phyloP scores from a whole-genome alignment of 768 basidiomycete species.

The Guyanaporus albipodus region DNA sequence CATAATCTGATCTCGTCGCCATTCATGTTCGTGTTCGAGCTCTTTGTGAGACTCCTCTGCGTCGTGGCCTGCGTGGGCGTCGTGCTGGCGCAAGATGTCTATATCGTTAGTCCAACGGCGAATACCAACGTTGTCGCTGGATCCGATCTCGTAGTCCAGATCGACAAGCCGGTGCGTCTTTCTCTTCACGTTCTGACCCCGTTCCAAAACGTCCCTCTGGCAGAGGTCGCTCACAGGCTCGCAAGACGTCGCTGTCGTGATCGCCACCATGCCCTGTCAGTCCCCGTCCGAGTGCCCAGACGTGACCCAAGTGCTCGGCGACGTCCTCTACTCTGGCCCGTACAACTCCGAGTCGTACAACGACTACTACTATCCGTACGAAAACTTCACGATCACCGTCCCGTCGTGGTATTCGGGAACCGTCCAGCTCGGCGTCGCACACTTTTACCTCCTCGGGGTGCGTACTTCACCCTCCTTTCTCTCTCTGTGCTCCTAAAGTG shows the following conservation, averaged over 20 bases:
- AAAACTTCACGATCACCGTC: neutral
- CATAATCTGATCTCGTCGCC: too few species aligned
- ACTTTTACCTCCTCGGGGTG: neutral
- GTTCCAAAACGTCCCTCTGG: too few species aligned
- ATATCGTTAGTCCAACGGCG: conserved; percentile 27
- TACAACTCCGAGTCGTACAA: neutral
- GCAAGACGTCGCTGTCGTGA: conserved; percentile 7
- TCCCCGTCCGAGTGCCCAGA: neutral
- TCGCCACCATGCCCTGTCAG: neutral
- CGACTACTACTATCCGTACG: neutral
- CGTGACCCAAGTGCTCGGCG: neutral
- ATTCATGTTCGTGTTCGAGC: conserved; percentile 1
- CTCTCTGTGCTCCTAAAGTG: too few species aligned
- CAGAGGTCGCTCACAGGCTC: too few species aligned
- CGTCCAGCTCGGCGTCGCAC: neutral
- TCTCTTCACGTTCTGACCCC: neutral
- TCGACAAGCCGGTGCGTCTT: conserved; percentile 39
- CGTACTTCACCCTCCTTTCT: too few species aligned
- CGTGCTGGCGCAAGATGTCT: conserved; percentile 37
- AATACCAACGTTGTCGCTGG: conserved; percentile 35
- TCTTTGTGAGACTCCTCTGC: conserved; percentile 5
- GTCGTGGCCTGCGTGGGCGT: neutral
- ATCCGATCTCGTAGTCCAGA: conserved; percentile 34
- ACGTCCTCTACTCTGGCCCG: neutral
- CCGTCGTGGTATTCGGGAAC: neutral